Conservation (phyloP, 257 asterid genomes). For the Avicennia marina region DNA sequence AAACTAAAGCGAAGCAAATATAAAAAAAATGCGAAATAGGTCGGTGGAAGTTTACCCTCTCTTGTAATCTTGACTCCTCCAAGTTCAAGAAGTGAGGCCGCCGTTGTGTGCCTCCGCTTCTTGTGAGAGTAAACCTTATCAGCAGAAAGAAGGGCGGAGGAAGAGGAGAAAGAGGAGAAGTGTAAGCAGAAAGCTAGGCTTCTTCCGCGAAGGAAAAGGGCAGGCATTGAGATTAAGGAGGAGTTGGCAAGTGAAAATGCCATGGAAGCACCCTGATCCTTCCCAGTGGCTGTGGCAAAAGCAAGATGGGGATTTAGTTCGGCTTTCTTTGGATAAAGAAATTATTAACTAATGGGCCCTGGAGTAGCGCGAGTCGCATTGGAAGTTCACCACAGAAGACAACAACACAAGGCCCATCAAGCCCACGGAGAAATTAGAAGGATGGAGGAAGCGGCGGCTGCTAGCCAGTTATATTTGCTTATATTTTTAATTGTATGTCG, state of each 20-base stretch:
- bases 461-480: too few species aligned
- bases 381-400: too few species aligned
- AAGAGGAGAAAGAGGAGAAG: slow-evolving; percentile 29
- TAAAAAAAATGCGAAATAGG: background rate
- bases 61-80: slow-evolving; percentile 53
- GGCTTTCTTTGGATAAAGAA: slow-evolving; percentile 18
- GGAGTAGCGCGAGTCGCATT: too few species aligned
- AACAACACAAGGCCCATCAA: too few species aligned
- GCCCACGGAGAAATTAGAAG: too few species aligned
- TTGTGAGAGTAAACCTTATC: slow-evolving; percentile 17
- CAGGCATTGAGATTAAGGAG: slow-evolving; percentile 36
- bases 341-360: background rate
- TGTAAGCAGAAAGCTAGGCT: slow-evolving; percentile 26
- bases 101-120: slow-evolving; percentile 35
- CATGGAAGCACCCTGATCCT: slow-evolving; percentile 27
- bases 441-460: too few species aligned
- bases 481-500: too few species aligned
- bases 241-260: slow-evolving; percentile 51
- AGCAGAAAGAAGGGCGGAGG: slow-evolving; percentile 22
- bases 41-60: slow-evolving; percentile 26
- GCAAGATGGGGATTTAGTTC: background rate
- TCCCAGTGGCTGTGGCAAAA: slow-evolving; percentile 3
- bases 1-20: background rate
- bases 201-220: slow-evolving; percentile 28
- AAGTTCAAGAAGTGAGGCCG: slow-evolving; percentile 49